Percentiles rank a stretch among this genome's conserved stretches.
phyloP scores from a whole-genome alignment of 2,329 filamentous ascomycete genomes.

The Didymella glomerata region DNA sequence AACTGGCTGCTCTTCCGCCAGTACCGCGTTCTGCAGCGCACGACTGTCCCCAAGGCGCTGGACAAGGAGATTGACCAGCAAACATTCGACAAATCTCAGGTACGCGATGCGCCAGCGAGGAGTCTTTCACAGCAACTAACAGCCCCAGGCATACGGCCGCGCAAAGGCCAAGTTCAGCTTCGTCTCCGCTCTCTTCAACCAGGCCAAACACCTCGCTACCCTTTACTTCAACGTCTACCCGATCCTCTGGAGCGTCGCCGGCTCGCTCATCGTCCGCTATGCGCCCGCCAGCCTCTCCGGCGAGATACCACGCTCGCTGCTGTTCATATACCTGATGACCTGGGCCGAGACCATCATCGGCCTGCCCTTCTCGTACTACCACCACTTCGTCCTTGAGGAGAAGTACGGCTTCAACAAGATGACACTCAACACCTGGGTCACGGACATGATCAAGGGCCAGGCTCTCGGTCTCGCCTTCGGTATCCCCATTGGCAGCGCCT shows the following conservation, averaged over 20 bases:
- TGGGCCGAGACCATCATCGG: slow-evolving; percentile 81
- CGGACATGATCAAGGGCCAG: slow-evolving; percentile 91
- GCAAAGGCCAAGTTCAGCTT: slow-evolving; percentile 93
- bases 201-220: slow-evolving; percentile 86
- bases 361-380: slow-evolving; percentile 85
- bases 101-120: slow-evolving; percentile 39
- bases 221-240: slow-evolving; percentile 92
- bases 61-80: slow-evolving; percentile 87
- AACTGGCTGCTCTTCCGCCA: slow-evolving; percentile 88
- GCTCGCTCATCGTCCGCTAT: slow-evolving; percentile 75
- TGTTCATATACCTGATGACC: slow-evolving; percentile 90
- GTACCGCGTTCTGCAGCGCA: slow-evolving; percentile 83
- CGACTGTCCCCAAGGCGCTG: slow-evolving; percentile 83
- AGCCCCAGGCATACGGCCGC: slow-evolving; percentile 77
- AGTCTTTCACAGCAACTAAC: background rate
- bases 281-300: slow-evolving; percentile 82
- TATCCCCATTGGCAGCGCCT: slow-evolving; percentile 87
- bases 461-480: slow-evolving; percentile 80
- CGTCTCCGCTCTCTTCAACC: slow-evolving; percentile 80
- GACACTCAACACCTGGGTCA: slow-evolving; percentile 85
- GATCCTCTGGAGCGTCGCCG: slow-evolving; percentile 86
- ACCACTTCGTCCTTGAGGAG: slow-evolving; percentile 95
- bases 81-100: slow-evolving; percentile 93
- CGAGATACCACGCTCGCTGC: slow-evolving; percentile 91
- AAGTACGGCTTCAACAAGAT: slow-evolving; percentile 99